Percentiles rank a stretch among this genome's conserved stretches.
phyloP scores from a whole-genome alignment of 768 basidiomycete genomes.

The Chalciporus piperatus region DNA sequence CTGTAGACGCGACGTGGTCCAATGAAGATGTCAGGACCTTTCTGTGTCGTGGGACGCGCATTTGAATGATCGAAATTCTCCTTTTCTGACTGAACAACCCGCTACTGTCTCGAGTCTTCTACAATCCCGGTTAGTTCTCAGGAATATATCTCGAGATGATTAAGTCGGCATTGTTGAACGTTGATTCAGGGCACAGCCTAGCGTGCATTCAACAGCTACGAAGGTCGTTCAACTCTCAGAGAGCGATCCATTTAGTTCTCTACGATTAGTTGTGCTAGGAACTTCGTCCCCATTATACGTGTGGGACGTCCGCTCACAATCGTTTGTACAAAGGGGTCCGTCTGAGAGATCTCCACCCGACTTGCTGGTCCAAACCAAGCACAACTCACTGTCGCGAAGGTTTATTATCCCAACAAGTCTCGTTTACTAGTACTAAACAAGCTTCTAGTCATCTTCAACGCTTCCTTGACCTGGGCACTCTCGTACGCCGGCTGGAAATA shows the following conservation, averaged over 20 bases:
- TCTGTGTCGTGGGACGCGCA: slow-evolving; percentile 63
- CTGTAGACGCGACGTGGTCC: slow-evolving; percentile 1
- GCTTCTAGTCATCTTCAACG: slow-evolving; percentile 50
- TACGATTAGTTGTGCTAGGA: slow-evolving; percentile 60
- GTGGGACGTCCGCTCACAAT: slow-evolving; percentile 58
- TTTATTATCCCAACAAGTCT: slow-evolving; percentile 22
- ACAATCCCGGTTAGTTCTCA: slow-evolving; percentile 52
- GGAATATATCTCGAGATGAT: neutral
- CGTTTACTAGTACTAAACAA: neutral
- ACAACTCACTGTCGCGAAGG: slow-evolving; percentile 58
- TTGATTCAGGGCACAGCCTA: slow-evolving; percentile 47
- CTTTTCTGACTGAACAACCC: slow-evolving; percentile 72
- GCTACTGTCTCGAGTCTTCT: slow-evolving; percentile 49
- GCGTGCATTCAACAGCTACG: slow-evolving; percentile 36
- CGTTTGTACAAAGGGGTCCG: slow-evolving; percentile 49
- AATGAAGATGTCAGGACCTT: slow-evolving; percentile 37
- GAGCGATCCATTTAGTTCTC: slow-evolving; percentile 47
- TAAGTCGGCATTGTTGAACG: neutral
- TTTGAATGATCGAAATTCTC: slow-evolving; percentile 41
- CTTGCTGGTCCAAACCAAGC: slow-evolving; percentile 55
- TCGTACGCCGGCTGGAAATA: slow-evolving; percentile 63
- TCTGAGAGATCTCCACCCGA: slow-evolving; percentile 33
- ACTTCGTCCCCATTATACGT: slow-evolving; percentile 62
- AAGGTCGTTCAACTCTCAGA: slow-evolving; percentile 45
- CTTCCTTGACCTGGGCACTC: slow-evolving; percentile 67